Percentiles rank a stretch among this genome's conserved stretches.
Evolutionary conservation across 164 flowering plant species (phyloP).

Genomic region (Amborella trichopoda): DNA sequence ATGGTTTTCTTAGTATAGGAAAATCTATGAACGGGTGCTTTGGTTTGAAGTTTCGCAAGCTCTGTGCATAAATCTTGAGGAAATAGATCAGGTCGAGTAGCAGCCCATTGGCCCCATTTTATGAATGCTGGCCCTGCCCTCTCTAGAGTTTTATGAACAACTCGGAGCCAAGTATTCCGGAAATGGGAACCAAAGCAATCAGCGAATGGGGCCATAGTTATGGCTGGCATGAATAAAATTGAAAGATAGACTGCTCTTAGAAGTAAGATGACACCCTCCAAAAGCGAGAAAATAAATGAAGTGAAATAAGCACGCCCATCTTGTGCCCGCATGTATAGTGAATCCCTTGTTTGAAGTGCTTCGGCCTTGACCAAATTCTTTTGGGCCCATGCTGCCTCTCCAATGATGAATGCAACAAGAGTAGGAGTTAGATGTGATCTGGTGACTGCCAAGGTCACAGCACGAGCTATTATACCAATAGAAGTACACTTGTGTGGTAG

Average conservation of each 20-base stretch:
- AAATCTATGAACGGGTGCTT: slow-evolving; percentile 80
- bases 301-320: slow-evolving; percentile 40
- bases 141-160: slow-evolving; percentile 59
- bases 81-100: slow-evolving; percentile 82
- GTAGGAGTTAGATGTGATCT: slow-evolving; percentile 56
- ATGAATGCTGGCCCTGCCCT: slow-evolving; percentile 83
- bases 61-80: slow-evolving; percentile 61
- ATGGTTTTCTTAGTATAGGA: slow-evolving; percentile 57
- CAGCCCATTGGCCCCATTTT: slow-evolving; percentile 97
- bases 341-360: slow-evolving; percentile 19
- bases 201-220: slow-evolving; percentile 65
- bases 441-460: slow-evolving; percentile 47
- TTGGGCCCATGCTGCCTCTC: slow-evolving; percentile 46
- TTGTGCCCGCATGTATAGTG: slow-evolving; percentile 47
- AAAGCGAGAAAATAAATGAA: slow-evolving; percentile 20
- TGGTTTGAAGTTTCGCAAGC: slow-evolving; percentile 63
- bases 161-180: slow-evolving; percentile 53
- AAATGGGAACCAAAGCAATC: slow-evolving; percentile 40
- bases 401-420: slow-evolving; percentile 41
- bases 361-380: slow-evolving; percentile 25
- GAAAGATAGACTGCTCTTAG: slow-evolving; percentile 48
- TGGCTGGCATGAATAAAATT: slow-evolving; percentile 55
- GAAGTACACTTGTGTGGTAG: slow-evolving; percentile 8
- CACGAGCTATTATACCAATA: slow-evolving; percentile 47
- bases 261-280: slow-evolving; percentile 40